Base-by-base conservation (phyloP, 768 basidiomycete genomes). In the Rhizopogon vulgaris region DNA sequence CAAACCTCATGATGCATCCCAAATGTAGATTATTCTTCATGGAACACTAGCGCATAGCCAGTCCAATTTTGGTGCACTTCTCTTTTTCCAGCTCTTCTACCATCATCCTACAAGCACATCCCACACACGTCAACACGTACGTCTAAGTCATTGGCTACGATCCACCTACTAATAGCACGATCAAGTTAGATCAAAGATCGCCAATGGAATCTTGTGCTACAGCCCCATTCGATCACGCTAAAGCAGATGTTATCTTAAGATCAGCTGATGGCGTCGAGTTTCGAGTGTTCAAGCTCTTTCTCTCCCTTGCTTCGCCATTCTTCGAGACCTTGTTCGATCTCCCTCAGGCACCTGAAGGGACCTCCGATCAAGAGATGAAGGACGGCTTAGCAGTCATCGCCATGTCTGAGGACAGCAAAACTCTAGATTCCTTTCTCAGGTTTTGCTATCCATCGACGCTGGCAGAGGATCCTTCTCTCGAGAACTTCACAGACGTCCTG, bases 241-340 rank as follows among this genome's bases (percentile, higher is more conserved):
- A 62, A 30, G 56, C 50, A 4, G 57, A 65, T 27, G 25, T 67
- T 34, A 58, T 66, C 25, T 32, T 67, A 9, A 65, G 56, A 6
- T 62, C 63, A 17, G 60, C 58, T 5, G 65, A 68, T 55, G 55
- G 57, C 7, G 45, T 68, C 36, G 60, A 73, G 48, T 60, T 71
- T 42, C 60, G 56, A 9, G 48, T 68, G 11, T 68, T 70, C 56
- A 69, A 58, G 15, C 52, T 60, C 5, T 63, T 72, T 38, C 66
- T 72, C 17, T 59, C 62, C 11, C 60, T 69, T 15, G 60, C 70
- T 0, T 73, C 72, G 10, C 60, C 67, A 0, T 60, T 67, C 54
- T 75, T 71, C 52, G 56, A 62, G 28, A 52, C 57, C 18, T 60
- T 73, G 49, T 67, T 72, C 42, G 37, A 52, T n/a, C 48, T 67